Conservation (phyloP, 805 yeast genomes). For the Tetrapisispora namnaoensis region DNA sequence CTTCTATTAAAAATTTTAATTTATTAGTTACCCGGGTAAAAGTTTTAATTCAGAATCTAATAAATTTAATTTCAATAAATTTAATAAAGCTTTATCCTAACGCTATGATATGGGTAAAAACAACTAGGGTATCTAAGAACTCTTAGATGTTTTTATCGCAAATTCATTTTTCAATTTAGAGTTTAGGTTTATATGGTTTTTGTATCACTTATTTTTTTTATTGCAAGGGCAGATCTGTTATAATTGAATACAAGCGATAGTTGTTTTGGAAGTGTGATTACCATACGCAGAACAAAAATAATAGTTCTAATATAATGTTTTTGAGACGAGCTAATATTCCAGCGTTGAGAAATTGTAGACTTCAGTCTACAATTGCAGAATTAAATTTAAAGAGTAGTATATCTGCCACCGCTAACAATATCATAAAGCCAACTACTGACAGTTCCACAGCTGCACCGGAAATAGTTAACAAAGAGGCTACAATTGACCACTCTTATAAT, state of each 20-base stretch:
- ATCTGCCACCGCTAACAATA: not conserved
- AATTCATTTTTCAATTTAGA: too few species aligned
- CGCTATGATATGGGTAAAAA: too few species aligned
- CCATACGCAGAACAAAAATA: not conserved
- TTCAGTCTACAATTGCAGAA: not conserved
- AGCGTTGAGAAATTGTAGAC: not conserved
- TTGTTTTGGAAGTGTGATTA: not conserved
- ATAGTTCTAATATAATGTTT: not conserved
- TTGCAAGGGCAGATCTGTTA: too few species aligned
- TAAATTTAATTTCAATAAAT: too few species aligned
- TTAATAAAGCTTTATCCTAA: too few species aligned
- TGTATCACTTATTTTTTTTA: too few species aligned
- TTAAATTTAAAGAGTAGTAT: not conserved
- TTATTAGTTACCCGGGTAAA: too few species aligned
- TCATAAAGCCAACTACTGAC: not conserved
- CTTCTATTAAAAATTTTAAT: not conserved
- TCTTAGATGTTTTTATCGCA: too few species aligned
- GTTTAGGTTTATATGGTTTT: too few species aligned
- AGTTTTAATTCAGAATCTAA: too few species aligned
- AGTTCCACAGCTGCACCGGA: not conserved
- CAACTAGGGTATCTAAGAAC: too few species aligned
- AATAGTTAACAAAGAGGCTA: not conserved
- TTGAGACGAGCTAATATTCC: not conserved
- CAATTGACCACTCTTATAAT: not conserved
- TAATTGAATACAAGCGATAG: too few species aligned